phyloP scores from a whole-genome alignment of 225 moss, liverwort and hornwort species.

The Bryum argenteum region DNA sequence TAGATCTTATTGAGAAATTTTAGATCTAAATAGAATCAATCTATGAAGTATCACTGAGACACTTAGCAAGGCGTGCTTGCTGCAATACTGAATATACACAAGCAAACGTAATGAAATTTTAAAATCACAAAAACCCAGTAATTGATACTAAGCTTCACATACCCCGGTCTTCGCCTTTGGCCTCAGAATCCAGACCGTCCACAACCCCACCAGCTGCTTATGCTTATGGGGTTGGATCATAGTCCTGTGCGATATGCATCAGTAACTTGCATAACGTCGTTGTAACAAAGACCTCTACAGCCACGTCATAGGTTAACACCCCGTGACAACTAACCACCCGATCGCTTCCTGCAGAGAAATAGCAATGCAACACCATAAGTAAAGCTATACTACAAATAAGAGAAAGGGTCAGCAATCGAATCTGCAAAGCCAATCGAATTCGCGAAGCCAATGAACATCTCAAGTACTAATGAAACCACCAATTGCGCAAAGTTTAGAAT shows the following conservation, averaged over 20 bases:
- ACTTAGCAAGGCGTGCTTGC: too few relatives aligned
- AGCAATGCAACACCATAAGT: neutral
- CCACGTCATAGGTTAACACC: constrained; percentile 30
- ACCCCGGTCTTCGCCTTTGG: constrained; percentile 30
- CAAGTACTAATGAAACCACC: neutral
- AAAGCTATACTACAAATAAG: neutral
- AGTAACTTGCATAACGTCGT: constrained; percentile 30
- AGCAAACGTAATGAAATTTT: too few relatives aligned
- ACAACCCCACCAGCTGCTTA: constrained; percentile 28
- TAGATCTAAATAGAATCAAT: too few relatives aligned
- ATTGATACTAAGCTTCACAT: constrained; percentile 2
- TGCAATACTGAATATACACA: too few relatives aligned
- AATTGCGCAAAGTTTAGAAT: neutral
- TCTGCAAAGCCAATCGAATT: too few relatives aligned
- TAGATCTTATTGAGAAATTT: too few relatives aligned
- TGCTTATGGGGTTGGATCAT: constrained; percentile 35
- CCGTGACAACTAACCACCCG: constrained; percentile 4
- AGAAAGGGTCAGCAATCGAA: neutral
- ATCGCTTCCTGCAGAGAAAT: constrained; percentile 17
- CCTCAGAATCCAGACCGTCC: constrained; percentile 16
- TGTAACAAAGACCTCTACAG: constrained; percentile 31
- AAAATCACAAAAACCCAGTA: too few relatives aligned
- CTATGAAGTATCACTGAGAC: too few relatives aligned
- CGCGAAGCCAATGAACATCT: neutral
- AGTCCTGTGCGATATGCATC: constrained; percentile 20